phyloP scores from a whole-genome alignment of 371 early-diverging fungal genomes.

The Basidiobolus meristosporus region DNA sequence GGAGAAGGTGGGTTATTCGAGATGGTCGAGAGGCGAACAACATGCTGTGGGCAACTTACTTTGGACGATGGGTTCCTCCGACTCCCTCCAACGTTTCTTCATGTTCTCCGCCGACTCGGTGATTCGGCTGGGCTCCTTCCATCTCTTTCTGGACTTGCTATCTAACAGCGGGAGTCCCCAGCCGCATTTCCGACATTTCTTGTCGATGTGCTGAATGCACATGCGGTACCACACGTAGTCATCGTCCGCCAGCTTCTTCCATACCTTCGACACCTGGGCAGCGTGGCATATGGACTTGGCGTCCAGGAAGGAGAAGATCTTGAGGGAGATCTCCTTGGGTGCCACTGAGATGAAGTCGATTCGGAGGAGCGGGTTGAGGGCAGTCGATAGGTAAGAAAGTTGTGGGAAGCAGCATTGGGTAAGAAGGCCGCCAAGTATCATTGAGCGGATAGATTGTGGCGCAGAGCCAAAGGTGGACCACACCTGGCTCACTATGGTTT shows the following conservation, averaged over 20 bases:
- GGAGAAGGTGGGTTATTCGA: too few species aligned
- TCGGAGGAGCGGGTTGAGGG: slow-evolving; percentile 14
- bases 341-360: slow-evolving; percentile 60
- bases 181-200: slow-evolving; percentile 85
- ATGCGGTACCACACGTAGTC: slow-evolving; percentile 84
- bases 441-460: slow-evolving; percentile 17
- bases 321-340: slow-evolving; percentile 59
- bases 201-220: slow-evolving; percentile 93
- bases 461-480: slow-evolving; percentile 27
- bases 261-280: slow-evolving; percentile 62
- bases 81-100: too few species aligned
- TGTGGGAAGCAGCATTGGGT: slow-evolving; percentile 31
- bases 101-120: slow-evolving; percentile 1
- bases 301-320: slow-evolving; percentile 73
- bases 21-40: too few species aligned
- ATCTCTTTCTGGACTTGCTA: neutral
- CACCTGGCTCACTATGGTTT: slow-evolving; percentile 15
- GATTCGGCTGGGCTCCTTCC: neutral
- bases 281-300: slow-evolving; percentile 81
- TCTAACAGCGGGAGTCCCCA: slow-evolving; percentile 74
- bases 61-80: too few species aligned
- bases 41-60: too few species aligned
- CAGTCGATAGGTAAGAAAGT: slow-evolving; percentile 2
- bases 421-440: slow-evolving; percentile 32
- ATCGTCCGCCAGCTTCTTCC: slow-evolving; percentile 73